Percentiles rank a stretch among this genome's conserved stretches.
Conservation (phyloP, 169 alveolate species). For the Eimeria acervulina region DNA sequence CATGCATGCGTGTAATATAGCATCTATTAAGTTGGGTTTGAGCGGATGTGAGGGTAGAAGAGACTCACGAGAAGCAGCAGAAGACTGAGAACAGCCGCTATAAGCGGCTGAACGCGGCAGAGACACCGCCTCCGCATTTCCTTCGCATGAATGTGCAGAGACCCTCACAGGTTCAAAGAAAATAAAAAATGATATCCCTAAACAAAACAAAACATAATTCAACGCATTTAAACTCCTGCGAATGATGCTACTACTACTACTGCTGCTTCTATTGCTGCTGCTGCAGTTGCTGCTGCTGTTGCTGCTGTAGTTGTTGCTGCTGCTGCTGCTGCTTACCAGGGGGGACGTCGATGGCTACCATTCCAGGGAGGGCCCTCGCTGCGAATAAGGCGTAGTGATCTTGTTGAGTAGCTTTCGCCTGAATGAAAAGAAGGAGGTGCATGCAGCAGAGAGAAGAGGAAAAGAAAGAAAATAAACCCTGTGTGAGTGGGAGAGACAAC, state of each 20-base stretch:
- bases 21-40: too few species aligned
- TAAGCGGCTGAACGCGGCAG: background rate
- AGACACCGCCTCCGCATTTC: conserved; percentile 10
- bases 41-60: too few species aligned
- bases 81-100: conserved; percentile 8
- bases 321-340: conserved; percentile 14
- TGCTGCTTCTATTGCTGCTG: background rate
- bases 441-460: background rate
- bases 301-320: background rate
- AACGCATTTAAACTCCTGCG: too few species aligned
- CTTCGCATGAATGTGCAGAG: conserved; percentile 11
- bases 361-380: background rate
- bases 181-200: conserved; percentile 41
- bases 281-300: background rate
- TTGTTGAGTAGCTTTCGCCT: conserved; percentile 28
- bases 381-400: background rate
- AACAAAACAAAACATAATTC: background rate
- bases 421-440: too few species aligned
- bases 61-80: conserved; percentile 25
- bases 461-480: background rate
- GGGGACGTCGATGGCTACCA: conserved; percentile 7
- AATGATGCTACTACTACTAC: background rate
- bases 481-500: too few species aligned
- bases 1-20: background rate
- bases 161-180: conserved; percentile 22